Evolutionary conservation across 2,329 filamentous ascomycete genomes (phyloP).

Genomic region (Aspergillus viridinutans): DNA sequence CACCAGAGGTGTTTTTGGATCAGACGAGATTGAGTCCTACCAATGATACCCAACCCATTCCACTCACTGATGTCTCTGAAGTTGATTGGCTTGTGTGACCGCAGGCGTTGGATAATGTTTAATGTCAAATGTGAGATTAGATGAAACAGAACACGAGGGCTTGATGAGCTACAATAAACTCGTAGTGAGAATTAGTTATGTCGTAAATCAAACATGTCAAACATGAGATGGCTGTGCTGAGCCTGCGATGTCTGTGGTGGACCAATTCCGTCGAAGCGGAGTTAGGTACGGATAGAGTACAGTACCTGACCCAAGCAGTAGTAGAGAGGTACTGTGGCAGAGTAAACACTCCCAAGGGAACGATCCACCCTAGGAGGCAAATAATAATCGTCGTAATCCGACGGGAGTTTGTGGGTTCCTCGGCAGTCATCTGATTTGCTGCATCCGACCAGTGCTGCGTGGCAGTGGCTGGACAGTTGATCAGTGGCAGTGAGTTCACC

Average conservation of each 20-base stretch:
- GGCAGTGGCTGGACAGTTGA: not conserved
- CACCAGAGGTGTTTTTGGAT: conserved; percentile 1
- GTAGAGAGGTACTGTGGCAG: not conserved
- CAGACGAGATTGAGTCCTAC: not conserved
- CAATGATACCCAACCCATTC: not conserved
- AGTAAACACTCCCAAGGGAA: not conserved
- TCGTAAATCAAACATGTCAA: not conserved
- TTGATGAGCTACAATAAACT: not conserved
- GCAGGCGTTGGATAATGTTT: conserved; percentile 19
- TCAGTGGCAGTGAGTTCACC: not conserved
- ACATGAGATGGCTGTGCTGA: not conserved
- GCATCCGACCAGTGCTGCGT: not conserved
- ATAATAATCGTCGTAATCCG: not conserved
- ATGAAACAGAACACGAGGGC: conserved; percentile 4
- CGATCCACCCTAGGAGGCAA: not conserved
- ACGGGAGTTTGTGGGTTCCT: not conserved
- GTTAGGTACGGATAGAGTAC: too few relatives aligned
- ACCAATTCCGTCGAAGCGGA: not conserved
- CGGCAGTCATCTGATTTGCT: not conserved
- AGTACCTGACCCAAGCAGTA: not conserved
- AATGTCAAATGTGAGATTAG: conserved; percentile 17
- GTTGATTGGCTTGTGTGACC: not conserved
- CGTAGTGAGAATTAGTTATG: not conserved
- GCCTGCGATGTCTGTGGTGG: too few relatives aligned
- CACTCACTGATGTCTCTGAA: conserved; percentile 1